Percentiles rank a stretch among this genome's conserved stretches.
Evolutionary conservation across 768 basidiomycete species (phyloP).

Genomic region (Amanita thiersii): DNA sequence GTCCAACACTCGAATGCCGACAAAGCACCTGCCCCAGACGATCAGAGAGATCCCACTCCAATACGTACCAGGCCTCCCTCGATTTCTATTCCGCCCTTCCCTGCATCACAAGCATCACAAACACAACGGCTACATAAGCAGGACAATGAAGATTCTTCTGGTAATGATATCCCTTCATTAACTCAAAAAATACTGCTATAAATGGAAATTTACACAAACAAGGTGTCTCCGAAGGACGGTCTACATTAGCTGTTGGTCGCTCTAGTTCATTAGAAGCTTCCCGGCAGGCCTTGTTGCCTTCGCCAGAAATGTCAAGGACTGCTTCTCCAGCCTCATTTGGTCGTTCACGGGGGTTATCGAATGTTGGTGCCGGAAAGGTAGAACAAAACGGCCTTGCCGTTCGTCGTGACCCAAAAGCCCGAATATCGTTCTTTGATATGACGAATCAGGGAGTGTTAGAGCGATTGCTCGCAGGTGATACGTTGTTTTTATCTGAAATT

Average conservation of each 20-base stretch:
- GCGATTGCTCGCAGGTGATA: constrained; percentile 48
- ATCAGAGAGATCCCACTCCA: background rate
- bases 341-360: constrained; percentile 19
- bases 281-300: constrained; percentile 10
- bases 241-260: too few species aligned
- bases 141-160: constrained; percentile 34
- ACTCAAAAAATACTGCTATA: too few species aligned
- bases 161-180: constrained; percentile 21
- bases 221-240: too few species aligned
- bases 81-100: constrained; percentile 1
- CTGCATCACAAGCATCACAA: background rate
- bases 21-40: background rate
- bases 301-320: constrained; percentile 16
- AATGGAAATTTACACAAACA: too few species aligned
- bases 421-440: constrained; percentile 79
- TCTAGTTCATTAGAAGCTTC: background rate
- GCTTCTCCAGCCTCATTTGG: constrained; percentile 18
- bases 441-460: constrained; percentile 68
- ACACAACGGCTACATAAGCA: constrained; percentile 19
- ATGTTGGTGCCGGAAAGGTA: constrained; percentile 19
- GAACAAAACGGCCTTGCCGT: constrained; percentile 24
- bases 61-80: background rate
- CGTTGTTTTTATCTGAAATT: constrained; percentile 33
- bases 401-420: constrained; percentile 51
- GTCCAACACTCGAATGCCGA: background rate